A percentile compares a stretch with the other conserved stretches of the same genome.
Conservation (phyloP, 768 basidiomycete genomes). For the Lyophyllum decastes region DNA sequence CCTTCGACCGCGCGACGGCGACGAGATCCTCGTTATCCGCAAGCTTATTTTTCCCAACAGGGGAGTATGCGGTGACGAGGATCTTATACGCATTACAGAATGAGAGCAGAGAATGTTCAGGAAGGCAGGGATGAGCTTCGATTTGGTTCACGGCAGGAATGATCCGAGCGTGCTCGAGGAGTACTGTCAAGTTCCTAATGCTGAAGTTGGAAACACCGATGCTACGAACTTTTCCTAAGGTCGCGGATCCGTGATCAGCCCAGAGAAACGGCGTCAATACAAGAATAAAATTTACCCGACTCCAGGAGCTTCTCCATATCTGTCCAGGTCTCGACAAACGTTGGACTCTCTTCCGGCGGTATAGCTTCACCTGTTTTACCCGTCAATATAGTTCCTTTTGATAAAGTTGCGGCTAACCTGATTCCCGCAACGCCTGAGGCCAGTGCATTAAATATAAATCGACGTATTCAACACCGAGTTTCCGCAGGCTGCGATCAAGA, state of each 20-base stretch:
- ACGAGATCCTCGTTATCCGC: conserved; percentile 25
- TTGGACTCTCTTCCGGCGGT: conserved; percentile 25
- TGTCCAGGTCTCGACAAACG: conserved; percentile 39
- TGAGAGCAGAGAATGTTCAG: conserved; percentile 40
- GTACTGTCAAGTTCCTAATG: conserved; percentile 35
- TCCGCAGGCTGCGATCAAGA: conserved; percentile 34
- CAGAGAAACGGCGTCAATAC: not conserved
- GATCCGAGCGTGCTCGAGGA: conserved; percentile 38
- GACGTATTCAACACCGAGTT: conserved; percentile 41
- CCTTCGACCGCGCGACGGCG: conserved; percentile 28
- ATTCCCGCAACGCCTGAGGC: conserved; percentile 26
- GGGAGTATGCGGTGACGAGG: conserved; percentile 47
- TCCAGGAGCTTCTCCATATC: conserved; percentile 39
- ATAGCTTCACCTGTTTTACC: conserved; percentile 9
- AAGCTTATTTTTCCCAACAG: conserved; percentile 34
- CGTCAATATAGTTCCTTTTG: not conserved
- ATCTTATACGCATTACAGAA: conserved; percentile 47
- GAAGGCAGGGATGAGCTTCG: conserved; percentile 48
- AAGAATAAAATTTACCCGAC: conserved; percentile 26
- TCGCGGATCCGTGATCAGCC: not conserved
- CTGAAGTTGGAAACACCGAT: conserved; percentile 58
- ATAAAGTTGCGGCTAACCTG: not conserved
- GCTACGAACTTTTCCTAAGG: conserved; percentile 32
- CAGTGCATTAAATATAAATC: conserved; percentile 51
- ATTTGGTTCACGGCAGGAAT: conserved; percentile 42